Evolutionary conservation across 1,284 basidiomycete genomes (phyloP), one percentile per base, ranked within the genome.

Genomic region (Trichosporon asahii): DNA sequence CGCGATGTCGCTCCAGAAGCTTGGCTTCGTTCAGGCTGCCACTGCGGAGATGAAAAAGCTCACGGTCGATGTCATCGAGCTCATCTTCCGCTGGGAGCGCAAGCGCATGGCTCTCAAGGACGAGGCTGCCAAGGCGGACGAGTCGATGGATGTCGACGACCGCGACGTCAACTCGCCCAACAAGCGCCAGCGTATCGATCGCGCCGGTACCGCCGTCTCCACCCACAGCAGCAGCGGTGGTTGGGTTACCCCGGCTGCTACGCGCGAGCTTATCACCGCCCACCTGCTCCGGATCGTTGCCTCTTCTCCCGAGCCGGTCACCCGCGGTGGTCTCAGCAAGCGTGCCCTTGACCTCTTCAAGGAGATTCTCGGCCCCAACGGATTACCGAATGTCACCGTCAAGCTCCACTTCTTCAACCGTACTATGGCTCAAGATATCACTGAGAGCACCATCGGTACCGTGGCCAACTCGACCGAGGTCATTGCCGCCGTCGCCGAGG

Each of bases 341-440:
- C 89, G 93, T 71, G 93, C 94, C 0, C 86, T 98, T 66, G 85
- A 87, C 5, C 85, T 97, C n/a, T 86, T 99, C 70, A 90, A 91
- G 77, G 87, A 89, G 75, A 90, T 98, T 76, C 88, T 95, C 29
- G 89, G 90, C 1, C 89, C 91, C 0, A 89, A 88, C 66, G 94
- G 94, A 18, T 94, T 97, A 91, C 90, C 88, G n/a, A 94, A 96
- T 78, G 94, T 98, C 15, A 92, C 91, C 11, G 90, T 98, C 73
- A 97, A 98, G 75, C 85, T 98, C 60, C 89, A 90, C 66, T 97
- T 91, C 83, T 97, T 98, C 84, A 88, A 90, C 69, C 88, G 92
- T 61, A 87, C 91, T 1, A 87, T 98, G 65, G 90, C 92, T 75
- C 89, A 90, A 91, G 94, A 97, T 53, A 86, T 95, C 73, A 89